Percentiles rank a stretch among this genome's conserved stretches.
phyloP scores from a whole-genome alignment of 2,329 filamentous ascomycete species.

The Volutella citrinella region DNA sequence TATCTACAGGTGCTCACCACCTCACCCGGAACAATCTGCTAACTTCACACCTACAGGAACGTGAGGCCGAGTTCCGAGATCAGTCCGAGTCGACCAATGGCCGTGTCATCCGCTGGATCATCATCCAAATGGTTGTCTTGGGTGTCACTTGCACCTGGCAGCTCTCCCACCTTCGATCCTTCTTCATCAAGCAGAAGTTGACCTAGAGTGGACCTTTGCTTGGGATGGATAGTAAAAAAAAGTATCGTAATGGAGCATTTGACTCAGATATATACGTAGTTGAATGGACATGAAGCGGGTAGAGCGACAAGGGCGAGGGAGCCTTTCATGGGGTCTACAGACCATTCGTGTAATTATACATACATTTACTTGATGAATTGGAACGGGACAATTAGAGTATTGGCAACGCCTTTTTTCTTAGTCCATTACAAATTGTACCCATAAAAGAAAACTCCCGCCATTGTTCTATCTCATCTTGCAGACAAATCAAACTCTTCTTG shows the following conservation, averaged over 20 bases:
- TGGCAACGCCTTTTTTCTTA: slow-evolving; percentile 27
- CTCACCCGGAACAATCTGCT: no score
- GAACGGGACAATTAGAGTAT: slow-evolving; percentile 13
- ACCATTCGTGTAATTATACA: slow-evolving; percentile 22
- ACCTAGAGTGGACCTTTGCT: no score
- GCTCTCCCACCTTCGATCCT: slow-evolving; percentile 87
- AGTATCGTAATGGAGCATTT: slow-evolving; percentile 10
- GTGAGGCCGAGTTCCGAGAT: slow-evolving; percentile 96
- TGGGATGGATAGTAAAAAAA: no score
- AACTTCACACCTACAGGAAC: slow-evolving; percentile 60
- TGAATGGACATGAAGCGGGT: no score
- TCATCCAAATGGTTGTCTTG: slow-evolving; percentile 83
- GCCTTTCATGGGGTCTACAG: no score
- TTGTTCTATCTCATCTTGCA: slow-evolving; percentile 28
- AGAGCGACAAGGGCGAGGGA: no score
- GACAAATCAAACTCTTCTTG: slow-evolving; percentile 24
- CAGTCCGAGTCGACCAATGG: slow-evolving; percentile 92
- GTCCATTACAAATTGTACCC: slow-evolving; percentile 34
- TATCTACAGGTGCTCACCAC: no score
- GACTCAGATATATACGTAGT: slow-evolving; percentile 21
- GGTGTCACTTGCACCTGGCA: slow-evolving; percentile 94
- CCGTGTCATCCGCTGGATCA: slow-evolving; percentile 88
- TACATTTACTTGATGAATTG: slow-evolving; percentile 9
- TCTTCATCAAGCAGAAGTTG: slow-evolving; percentile 99
- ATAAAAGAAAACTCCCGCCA: slow-evolving; percentile 31